Evolutionary conservation across 2,329 filamentous ascomycete genomes (phyloP).

Genomic region (Arthrobotrys sinensis): DNA sequence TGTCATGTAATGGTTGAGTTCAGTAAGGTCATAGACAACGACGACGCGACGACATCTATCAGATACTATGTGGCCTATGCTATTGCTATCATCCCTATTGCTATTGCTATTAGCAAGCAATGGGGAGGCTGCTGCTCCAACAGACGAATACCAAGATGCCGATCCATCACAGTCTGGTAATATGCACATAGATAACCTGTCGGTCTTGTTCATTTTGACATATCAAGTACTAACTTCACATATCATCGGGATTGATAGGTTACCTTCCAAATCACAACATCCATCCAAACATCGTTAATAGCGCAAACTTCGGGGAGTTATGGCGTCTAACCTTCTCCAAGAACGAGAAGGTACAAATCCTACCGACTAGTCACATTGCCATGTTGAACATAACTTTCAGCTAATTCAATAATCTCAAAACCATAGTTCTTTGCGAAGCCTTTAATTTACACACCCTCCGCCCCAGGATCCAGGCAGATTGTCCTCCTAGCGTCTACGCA

Average conservation of each 20-base stretch:
- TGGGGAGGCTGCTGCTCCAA: conserved; percentile 15
- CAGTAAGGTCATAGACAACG: not conserved
- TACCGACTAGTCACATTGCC: not conserved
- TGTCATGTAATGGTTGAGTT: not conserved
- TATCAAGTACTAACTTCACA: not conserved
- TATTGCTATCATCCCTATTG: not conserved
- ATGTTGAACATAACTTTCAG: too few relatives aligned
- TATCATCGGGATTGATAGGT: conserved; percentile 19
- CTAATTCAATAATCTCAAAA: conserved; percentile 30
- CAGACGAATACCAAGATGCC: conserved; percentile 53
- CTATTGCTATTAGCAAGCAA: not conserved
- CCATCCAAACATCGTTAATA: conserved; percentile 46
- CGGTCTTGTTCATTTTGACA: not conserved
- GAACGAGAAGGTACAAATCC: conserved; percentile 36
- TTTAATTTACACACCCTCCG: conserved; percentile 68
- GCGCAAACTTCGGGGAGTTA: conserved; percentile 39
- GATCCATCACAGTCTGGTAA: conserved; percentile 52
- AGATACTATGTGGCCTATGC: conserved; percentile 16
- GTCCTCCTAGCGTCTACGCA: conserved; percentile 68
- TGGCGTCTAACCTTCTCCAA: conserved; percentile 44
- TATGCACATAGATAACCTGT: not conserved
- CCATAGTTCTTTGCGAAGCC: conserved; percentile 71
- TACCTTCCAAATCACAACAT: conserved; percentile 56
- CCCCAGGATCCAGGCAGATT: conserved; percentile 66
- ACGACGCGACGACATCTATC: not conserved